These are phyloP conservation scores for Mycena metata DNA, from an alignment of 768 basidiomycete species.

Conservation along the genomic window DNA sequence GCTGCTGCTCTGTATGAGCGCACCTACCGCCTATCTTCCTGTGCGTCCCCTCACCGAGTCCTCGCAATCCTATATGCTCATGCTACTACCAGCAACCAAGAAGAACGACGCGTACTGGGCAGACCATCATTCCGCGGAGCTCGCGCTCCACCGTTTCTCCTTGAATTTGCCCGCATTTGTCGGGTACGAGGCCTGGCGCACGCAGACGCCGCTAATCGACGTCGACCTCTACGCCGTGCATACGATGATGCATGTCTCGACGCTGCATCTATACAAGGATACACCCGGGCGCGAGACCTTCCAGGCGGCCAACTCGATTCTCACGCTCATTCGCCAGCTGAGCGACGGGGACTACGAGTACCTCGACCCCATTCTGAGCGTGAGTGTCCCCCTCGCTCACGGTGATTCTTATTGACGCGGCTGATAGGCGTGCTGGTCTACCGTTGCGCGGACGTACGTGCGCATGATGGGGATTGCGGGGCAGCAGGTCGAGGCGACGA, in stretches of 20 bases:
- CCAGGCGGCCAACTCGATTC: constrained; percentile 58
- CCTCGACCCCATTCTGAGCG: constrained; percentile 67
- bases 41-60: constrained; percentile 46
- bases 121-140: constrained; percentile 58
- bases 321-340: constrained; percentile 61
- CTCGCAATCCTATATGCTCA: constrained; percentile 12
- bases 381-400: constrained; percentile 48
- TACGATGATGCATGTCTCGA: constrained; percentile 63
- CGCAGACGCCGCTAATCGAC: constrained; percentile 52
- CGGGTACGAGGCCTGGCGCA: constrained; percentile 49
- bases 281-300: constrained; percentile 56
- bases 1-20: constrained; percentile 68
- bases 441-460: constrained; percentile 55
- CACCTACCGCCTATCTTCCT: constrained; percentile 58
- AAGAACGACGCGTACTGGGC: constrained; percentile 51
- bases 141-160: constrained; percentile 61
- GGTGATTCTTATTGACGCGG: constrained; percentile 8
- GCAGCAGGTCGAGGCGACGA: constrained; percentile 30
- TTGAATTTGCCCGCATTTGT: constrained; percentile 55
- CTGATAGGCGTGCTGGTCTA: constrained; percentile 55
- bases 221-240: constrained; percentile 62
- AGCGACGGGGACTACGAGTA: constrained; percentile 64
- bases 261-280: constrained; percentile 64
- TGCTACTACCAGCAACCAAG: constrained; percentile 42
- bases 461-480: constrained; percentile 46